Evolutionary conservation across 768 basidiomycete genomes (phyloP).

Genomic region (Collybia sordida): DNA sequence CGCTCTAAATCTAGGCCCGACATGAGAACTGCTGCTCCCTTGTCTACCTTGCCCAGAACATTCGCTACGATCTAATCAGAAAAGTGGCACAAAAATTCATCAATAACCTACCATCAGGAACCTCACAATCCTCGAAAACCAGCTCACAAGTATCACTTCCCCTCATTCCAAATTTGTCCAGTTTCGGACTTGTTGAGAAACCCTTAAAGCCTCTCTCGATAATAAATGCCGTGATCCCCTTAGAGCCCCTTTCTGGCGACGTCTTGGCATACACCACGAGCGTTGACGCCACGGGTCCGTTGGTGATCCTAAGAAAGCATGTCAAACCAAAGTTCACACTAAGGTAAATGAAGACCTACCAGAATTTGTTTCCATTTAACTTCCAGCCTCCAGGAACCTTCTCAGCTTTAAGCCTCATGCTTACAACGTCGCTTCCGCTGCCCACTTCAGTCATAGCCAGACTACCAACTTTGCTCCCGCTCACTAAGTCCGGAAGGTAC

Average conservation of each 20-base stretch:
- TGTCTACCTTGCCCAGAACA: slow-evolving; percentile 76
- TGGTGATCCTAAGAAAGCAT: slow-evolving; percentile 74
- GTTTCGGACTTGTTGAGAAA: slow-evolving; percentile 86
- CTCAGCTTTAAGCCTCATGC: slow-evolving; percentile 84
- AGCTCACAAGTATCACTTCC: slow-evolving; percentile 95
- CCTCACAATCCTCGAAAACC: slow-evolving; percentile 87
- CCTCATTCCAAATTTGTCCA: slow-evolving; percentile 97
- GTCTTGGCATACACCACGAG: slow-evolving; percentile 94
- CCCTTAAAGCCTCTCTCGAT: slow-evolving; percentile 81
- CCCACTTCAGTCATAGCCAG: slow-evolving; percentile 95
- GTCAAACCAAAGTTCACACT: slow-evolving; percentile 3
- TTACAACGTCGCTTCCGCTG: slow-evolving; percentile 93
- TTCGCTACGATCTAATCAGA: slow-evolving; percentile 54
- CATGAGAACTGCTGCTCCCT: slow-evolving; percentile 89
- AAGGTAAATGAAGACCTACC: slow-evolving; percentile 47
- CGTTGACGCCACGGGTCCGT: slow-evolving; percentile 89
- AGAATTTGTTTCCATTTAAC: slow-evolving; percentile 92
- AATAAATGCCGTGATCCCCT: slow-evolving; percentile 91
- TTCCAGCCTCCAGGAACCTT: slow-evolving; percentile 75
- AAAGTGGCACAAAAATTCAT: slow-evolving; percentile 1
- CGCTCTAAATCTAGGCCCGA: slow-evolving; percentile 92
- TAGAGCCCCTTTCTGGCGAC: slow-evolving; percentile 70
- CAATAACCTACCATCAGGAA: slow-evolving; percentile 69
- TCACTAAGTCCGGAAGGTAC: slow-evolving; percentile 79
- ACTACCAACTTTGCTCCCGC: slow-evolving; percentile 82